Base-by-base conservation (phyloP, 2,329 filamentous ascomycete genomes). In the Chrysoporthe deuterocubensis region DNA sequence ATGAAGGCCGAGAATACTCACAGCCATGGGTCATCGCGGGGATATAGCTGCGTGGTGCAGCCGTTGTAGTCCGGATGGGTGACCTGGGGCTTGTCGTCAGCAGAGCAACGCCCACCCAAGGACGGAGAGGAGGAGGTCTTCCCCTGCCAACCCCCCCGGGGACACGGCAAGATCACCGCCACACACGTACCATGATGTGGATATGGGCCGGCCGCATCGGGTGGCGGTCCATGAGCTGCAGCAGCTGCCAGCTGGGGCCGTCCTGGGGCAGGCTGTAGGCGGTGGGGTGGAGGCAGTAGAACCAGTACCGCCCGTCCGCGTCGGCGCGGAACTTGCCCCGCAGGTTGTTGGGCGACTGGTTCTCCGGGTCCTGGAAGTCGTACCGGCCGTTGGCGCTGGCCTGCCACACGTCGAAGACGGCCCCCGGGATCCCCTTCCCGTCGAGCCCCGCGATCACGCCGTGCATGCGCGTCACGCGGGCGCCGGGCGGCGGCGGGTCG, bases 21-120 rank as follows among this genome's bases (percentile, higher is more conserved):
- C 21, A 21, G 21, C 21, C 89, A 88, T 64, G 83, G 81, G 77
- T 86, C 84, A 67, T 82, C 79, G 62, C 83, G 80, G 74, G 90
- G 87, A 73, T 90, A 92, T 68, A 91, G 89, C 74, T 92, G 89
- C 0, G 89, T 90, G 0, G 87, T 88, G 62, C 90, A 32, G 83
- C 87, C 76, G 72, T 87, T 88, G 80, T 89, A 89, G 44, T 83
- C 84, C 2, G 82, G 82, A 52, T 81, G 80, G 5, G 82, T 81
- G 68, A 73, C 59, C 67, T 69, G 34, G 18, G 40, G 46, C 72
- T 52, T n/a, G 71, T 73, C 70, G 74, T 72, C 67, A 74, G 73
- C 52, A 70, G 5, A 14, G 6, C 13, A n/a, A 37, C 54, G 9
- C 32, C 18, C 54, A 13, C 21, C 4, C 48, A 50, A 34, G 72